Evolutionary conservation across 768 basidiomycete genomes (phyloP), one percentile per base, ranked within the genome.

Genomic region (Mycena capillaripes): DNA sequence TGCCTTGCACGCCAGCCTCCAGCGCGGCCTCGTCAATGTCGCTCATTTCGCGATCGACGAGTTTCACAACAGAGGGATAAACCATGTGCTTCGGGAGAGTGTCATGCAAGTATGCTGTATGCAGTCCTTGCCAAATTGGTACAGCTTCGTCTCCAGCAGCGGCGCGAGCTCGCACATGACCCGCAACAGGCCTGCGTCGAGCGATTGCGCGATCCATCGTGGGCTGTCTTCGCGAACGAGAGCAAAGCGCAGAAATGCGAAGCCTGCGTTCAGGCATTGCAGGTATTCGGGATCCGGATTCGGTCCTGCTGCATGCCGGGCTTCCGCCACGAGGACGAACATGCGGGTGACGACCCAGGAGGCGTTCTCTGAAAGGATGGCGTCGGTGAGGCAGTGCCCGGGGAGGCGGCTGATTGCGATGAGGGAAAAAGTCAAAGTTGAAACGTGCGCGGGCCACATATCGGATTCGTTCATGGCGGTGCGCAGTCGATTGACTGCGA

Each of bases 21-120:
- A 30, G 50, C 30, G 30, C 25, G 6, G 10, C 57, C 2, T 55
- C 53, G 42, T 66, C 59, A 10, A 67, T 27, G 10, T 72, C 58
- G 40, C 34, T 23, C 27, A 66, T 4, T 32, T 67, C 71, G 58
- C 71, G 71, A 17, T 68, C 60, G 30, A 72, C 59, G 21, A 67
- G n/a, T n/a, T 62, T 62, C 16, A 72, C 34, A 3, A 67, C 65
- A 14, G 71, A 72, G 1, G 62, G 60, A 36, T 66, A 71, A 29
- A 72, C 64, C 48, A 72, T 29, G 59, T 60, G 57, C 55, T 72
- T 59, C 30, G 66, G 71, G 11, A 72, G 50, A 1, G 59, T 62
- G 38, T 61, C 66, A 27, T 30, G 29, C 11, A 72, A 4, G 32
- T 72, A 38, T 66, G 59, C 32, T 38, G 65, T 11, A 68, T 23